Evolutionary conservation across 192 early-diverging fungal genomes (phyloP).

Genomic region (Backusella australiensis): DNA sequence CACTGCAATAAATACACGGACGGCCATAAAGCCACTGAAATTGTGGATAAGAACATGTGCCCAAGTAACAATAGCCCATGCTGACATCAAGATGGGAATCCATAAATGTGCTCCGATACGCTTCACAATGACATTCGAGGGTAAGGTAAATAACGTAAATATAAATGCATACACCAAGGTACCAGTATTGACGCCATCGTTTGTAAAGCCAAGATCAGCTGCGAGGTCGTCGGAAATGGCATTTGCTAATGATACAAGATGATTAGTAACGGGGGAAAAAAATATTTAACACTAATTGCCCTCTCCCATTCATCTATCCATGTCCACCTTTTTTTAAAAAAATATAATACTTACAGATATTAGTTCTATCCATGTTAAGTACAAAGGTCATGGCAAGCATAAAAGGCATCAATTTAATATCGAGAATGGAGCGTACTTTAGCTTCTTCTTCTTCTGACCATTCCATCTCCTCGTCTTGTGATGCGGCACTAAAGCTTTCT

Average conservation of each 20-base stretch:
- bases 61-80: constrained; percentile 31
- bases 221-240: constrained; percentile 50
- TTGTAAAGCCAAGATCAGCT: constrained; percentile 40
- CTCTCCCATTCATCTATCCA: neutral
- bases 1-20: constrained; percentile 49
- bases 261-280: neutral
- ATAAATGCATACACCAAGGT: constrained; percentile 45
- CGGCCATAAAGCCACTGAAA: constrained; percentile 38
- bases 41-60: constrained; percentile 19
- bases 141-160: constrained; percentile 42
- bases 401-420: constrained; percentile 53
- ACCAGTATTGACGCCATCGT: constrained; percentile 42
- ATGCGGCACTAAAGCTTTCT: neutral
- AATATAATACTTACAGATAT: too few species aligned
- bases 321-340: neutral
- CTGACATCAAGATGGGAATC: constrained; percentile 47
- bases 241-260: constrained; percentile 23
- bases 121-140: constrained; percentile 48
- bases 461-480: constrained; percentile 25
- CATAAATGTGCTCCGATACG: constrained; percentile 50
- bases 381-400: constrained; percentile 40
- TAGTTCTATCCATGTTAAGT: too few species aligned
- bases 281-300: neutral
- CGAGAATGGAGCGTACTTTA: constrained; percentile 31
- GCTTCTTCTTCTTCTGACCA: constrained; percentile 55